Base-by-base conservation (phyloP, 2,329 filamentous ascomycete genomes). In the Graphium sp. region DNA sequence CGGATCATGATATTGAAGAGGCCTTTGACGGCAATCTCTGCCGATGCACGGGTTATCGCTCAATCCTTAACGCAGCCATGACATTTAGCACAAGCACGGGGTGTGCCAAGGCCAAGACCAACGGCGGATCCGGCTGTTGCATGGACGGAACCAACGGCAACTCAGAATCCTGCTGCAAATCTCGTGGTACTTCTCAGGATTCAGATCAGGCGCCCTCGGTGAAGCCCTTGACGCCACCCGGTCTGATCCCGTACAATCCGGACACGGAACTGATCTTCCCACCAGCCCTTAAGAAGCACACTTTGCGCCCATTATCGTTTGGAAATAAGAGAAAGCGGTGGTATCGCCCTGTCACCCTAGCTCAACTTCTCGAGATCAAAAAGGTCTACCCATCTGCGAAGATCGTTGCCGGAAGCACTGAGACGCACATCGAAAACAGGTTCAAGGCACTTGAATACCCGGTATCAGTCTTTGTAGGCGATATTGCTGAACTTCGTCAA, bases 381-480 rank as follows among this genome's bases (percentile, higher is more conserved):
- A 74, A 64, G 41, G 73, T 68, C 0, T 76, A 83, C 39, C 87
- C 87, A 0, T 72, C 75, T 16, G 83, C 87, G 5, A 98, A 95
- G 52, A 73, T 98, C 35, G 93, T 98, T 35, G 87, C 84, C 28
- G 89, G 89, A 35, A 93, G 84, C 47, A 92, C 85, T 3, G 89
- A 98, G 51, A 95, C 87, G 0, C 89, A 95, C 52, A 95, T 98
- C 35, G 89, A 98, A 53, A 80, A 91, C 55, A 94, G 93, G 53
- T 95, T 98, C 66, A 95, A 95, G 56, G 83, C 77, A 1, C 70
- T 93, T 60, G 69, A 84, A 41, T 95, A 95, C 46, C 76, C 77
- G 4, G 73, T 81, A 2, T 94, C 85, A 0, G 80, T 98, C 1
- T 95, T 78, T 39, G 80, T 95, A 7, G 85, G 87, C 8, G 89